Conservation (phyloP, 2,329 filamentous ascomycete genomes). For the Cryphonectria carpinicola region DNA sequence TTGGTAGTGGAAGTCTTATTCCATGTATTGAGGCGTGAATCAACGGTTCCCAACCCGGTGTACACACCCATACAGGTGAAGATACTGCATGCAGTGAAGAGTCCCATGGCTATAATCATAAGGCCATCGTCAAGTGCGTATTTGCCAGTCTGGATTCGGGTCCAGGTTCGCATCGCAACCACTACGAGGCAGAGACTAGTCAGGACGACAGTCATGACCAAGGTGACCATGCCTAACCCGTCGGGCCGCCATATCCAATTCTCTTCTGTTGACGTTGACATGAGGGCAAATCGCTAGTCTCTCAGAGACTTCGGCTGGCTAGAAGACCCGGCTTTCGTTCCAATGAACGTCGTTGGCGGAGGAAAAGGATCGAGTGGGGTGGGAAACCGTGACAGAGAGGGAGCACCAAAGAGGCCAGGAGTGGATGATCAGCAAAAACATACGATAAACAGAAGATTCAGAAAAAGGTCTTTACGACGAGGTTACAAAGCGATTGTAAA, state of each 20-base stretch:
- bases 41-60: constrained; percentile 14
- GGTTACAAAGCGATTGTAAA: neutral
- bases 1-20: neutral
- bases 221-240: constrained; percentile 2
- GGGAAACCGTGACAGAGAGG: neutral
- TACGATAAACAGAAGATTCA: neutral
- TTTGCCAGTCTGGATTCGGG: constrained; percentile 1
- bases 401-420: neutral
- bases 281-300: neutral
- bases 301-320: neutral
- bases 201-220: constrained; percentile 5
- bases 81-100: constrained; percentile 9
- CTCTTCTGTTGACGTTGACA: constrained; percentile 4
- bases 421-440: neutral
- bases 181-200: neutral
- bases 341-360: neutral
- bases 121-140: constrained; percentile 14
- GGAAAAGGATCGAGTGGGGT: neutral
- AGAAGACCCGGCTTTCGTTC: neutral
- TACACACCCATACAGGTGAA: constrained; percentile 10
- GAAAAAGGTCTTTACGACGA: neutral
- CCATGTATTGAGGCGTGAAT: constrained; percentile 10
- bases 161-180: constrained; percentile 7
- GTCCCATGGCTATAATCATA: constrained; percentile 1
- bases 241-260: constrained; percentile 6